These are phyloP conservation scores for Spizellomyces sp. DNA, from an alignment of 192 early-diverging fungal genomes.

Conservation along the genomic window DNA sequence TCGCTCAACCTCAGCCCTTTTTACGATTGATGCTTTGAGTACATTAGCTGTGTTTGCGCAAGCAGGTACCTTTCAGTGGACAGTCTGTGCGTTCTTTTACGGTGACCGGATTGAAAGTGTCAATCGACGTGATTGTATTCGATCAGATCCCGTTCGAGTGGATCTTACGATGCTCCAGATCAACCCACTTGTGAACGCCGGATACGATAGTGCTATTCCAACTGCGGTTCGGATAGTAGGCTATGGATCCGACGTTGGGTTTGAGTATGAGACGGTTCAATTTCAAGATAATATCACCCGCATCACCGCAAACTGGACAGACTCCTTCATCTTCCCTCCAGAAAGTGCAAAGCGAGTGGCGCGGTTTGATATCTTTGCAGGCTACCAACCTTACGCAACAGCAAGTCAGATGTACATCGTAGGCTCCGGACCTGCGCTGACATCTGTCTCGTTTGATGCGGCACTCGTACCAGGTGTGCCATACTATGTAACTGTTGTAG, in stretches of 20 bases:
- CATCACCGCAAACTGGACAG: conserved; percentile 2
- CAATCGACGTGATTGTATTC: not conserved
- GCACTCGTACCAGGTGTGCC: conserved; percentile 6
- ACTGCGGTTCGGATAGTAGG: conserved; percentile 10
- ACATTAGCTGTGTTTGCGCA: not conserved
- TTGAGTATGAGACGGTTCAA: conserved; percentile 7
- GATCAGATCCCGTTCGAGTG: not conserved
- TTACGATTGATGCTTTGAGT: not conserved
- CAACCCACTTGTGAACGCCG: not conserved
- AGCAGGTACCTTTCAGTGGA: not conserved
- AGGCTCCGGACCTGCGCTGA: not conserved
- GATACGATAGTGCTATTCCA: not conserved
- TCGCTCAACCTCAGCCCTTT: not conserved
- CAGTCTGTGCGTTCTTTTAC: not conserved
- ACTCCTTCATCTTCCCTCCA: conserved; percentile 8
- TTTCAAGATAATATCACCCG: not conserved
- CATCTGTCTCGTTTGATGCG: not conserved
- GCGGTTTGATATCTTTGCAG: conserved; percentile 4
- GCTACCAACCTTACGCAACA: not conserved
- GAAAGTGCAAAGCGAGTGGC: not conserved
- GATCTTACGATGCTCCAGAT: not conserved
- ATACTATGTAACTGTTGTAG: conserved; percentile 6
- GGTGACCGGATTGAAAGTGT: not conserved
- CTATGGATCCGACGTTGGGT: not conserved
- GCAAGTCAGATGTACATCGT: not conserved